Percentiles rank a stretch among this genome's conserved stretches.
Evolutionary conservation across 306 rosid species (phyloP).

Genomic region (Pueraria montana): DNA sequence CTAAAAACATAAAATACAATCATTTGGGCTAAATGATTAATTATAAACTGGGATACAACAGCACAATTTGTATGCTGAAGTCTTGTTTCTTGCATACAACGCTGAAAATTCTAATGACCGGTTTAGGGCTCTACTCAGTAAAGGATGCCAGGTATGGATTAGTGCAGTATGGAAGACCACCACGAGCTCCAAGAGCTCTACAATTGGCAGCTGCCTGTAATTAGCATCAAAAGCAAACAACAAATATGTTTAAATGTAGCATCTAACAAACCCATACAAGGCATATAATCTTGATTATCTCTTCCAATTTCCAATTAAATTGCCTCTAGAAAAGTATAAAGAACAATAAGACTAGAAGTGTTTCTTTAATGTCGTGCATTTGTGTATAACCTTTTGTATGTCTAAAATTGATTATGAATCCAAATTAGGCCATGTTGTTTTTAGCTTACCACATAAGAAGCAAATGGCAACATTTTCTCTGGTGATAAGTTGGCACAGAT

Average conservation of each 20-base stretch:
- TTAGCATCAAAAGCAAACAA: slow-evolving; percentile 32
- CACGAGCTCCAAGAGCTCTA: slow-evolving; percentile 85
- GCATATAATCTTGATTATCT: background rate
- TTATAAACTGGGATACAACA: background rate
- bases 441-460: slow-evolving; percentile 82
- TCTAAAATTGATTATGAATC: slow-evolving; percentile 9
- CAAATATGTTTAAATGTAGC: background rate
- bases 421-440: slow-evolving; percentile 10
- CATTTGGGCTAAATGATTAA: background rate
- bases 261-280: background rate
- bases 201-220: slow-evolving; percentile 89
- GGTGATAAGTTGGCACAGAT: slow-evolving; percentile 79
- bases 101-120: slow-evolving; percentile 8
- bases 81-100: slow-evolving; percentile 12
- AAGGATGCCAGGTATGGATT: slow-evolving; percentile 70
- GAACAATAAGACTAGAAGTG: background rate
- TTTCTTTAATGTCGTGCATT: background rate
- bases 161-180: slow-evolving; percentile 76
- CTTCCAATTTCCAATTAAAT: background rate
- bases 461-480: slow-evolving; percentile 88
- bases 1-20: slow-evolving; percentile 10
- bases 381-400: slow-evolving; percentile 5
- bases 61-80: slow-evolving; percentile 11
- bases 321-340: background rate
- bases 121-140: slow-evolving; percentile 28